Base-by-base conservation (phyloP, 768 basidiomycete genomes). In the Suillus plorans region DNA sequence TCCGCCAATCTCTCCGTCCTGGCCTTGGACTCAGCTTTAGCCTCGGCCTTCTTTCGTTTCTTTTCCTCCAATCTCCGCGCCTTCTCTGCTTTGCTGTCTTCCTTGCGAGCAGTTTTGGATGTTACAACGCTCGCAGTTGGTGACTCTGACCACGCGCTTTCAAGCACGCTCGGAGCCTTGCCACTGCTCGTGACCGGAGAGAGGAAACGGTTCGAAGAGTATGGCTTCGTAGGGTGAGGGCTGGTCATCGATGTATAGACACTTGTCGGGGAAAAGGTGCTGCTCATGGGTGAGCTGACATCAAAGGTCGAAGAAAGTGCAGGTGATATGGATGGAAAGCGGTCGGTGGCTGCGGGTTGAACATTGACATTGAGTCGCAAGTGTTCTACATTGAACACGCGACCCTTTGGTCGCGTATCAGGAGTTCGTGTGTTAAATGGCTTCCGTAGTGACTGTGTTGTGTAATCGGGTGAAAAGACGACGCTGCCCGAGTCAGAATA, bases 51-150 rank as follows among this genome's bases (percentile, higher is more conserved):
- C 66, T 79, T 78, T 73, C 75, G 73, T 67, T 63, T 70, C 71
- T 82, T 81, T 55, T 80, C 79, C 63, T 82, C 79, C 28, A 77
- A 79, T 72, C 79, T 84, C 62, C 74, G 74, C 67, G 69, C 71
- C 72, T 81, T 85, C 68, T 77, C 73, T 64, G 84, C 84, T 50
- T 72, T 70, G 64, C 67, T 70, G n/a, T 74, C 68, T n/a, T 67
- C 69, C 60, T 67, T 70, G 39, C 66, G 77, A 8, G 67, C 66
- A 6, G 31, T 47, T 42, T 39, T 74, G 1, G 65, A 61, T 18
- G 67, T 42, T 1, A 62, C 12, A 13, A 61, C 20, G 18, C 68
- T 72, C 41, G 53, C 20, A 28, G 72, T 73, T 31, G 69, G 69
- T n/a, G 75, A 72, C 18, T 59, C 50, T 16, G 66, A 61, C 34